Evolutionary conservation across 805 yeast species (phyloP), one percentile per base, ranked within the genome.

Genomic region (Tetrapisispora fleetii): DNA sequence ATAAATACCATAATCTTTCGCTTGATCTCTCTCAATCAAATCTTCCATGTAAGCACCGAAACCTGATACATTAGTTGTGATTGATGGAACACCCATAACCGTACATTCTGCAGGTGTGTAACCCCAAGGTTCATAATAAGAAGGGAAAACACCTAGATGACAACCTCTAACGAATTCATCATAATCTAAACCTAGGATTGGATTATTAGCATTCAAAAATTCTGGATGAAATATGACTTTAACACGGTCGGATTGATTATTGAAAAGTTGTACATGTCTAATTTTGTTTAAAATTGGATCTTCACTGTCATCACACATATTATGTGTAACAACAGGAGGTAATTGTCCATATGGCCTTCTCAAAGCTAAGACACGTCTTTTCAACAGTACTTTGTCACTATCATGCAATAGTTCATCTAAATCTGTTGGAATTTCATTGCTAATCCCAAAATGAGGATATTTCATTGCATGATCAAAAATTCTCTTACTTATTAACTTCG

Each of bases 21-120:
- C 84, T 53, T 66, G 70, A 43, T 66, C 60, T 59, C 87, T 86
- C 64, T 91, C 97, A 65, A 91, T 91, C 54, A 91, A 75, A 66
- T 91, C 97, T 69, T 91, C 99, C 98, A 91, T 91, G 71, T 91
- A 91, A 56, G 98, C 95, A 45, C 99, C 99, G 64, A 91, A 91
- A 1, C 99, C 99, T 2, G 96, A 87, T 51, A 91, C 71, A 65
- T 91, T 91, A 39, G 99, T 91, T 11, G 99, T 91, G 60, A 91
- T 86, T 7, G 96, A 87, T 17, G 99, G 99, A 51, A 93, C 95
- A 49, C 99, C 99, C 99, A 91, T 91, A 22, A 93, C 99, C 0
- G 99, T 91, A 73, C 99, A 93, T 67, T 91, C 99, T 9, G 98
- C 98, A 3, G 99, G 99, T 2, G 99, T 91, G 68, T 91, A 91